Conservation (phyloP, 2,329 filamentous ascomycete genomes). For the Acrodontium crateriforme region DNA sequence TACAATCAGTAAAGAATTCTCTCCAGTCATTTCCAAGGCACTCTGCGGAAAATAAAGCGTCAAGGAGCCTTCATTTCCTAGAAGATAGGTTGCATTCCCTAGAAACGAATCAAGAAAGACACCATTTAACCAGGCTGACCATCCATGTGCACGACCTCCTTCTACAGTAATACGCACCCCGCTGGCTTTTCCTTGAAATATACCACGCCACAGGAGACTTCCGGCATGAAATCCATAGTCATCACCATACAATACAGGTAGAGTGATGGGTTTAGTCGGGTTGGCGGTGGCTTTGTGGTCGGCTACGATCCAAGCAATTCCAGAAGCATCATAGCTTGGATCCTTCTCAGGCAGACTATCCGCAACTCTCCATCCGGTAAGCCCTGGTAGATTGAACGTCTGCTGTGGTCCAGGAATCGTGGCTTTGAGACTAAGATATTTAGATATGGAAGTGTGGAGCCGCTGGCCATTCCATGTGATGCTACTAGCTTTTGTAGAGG, state of each 20-base stretch:
- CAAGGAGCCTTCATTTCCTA: constrained; percentile 37
- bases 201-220: constrained; percentile 29
- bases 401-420: constrained; percentile 4
- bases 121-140: constrained; percentile 45
- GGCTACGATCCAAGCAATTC: constrained; percentile 29
- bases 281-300: constrained; percentile 25
- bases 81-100: constrained; percentile 37
- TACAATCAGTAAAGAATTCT: constrained; percentile 41
- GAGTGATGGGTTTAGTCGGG: constrained; percentile 23
- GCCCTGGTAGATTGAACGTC: constrained; percentile 26
- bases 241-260: constrained; percentile 28
- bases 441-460: constrained; percentile 18
- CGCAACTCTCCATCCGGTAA: constrained; percentile 34
- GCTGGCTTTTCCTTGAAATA: constrained; percentile 25
- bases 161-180: constrained; percentile 38
- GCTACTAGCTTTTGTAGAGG: constrained; percentile 11
- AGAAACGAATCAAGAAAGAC: constrained; percentile 42
- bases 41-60: too few species aligned
- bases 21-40: constrained; percentile 24
- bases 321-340: constrained; percentile 29
- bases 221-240: constrained; percentile 30
- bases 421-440: constrained; percentile 23
- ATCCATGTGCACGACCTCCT: constrained; percentile 43
- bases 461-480: constrained; percentile 26
- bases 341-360: constrained; percentile 38